A percentile compares a stretch with the other conserved stretches of the same genome.
Conservation (phyloP, 1,284 basidiomycete genomes). For the Pseudozyma pruni region DNA sequence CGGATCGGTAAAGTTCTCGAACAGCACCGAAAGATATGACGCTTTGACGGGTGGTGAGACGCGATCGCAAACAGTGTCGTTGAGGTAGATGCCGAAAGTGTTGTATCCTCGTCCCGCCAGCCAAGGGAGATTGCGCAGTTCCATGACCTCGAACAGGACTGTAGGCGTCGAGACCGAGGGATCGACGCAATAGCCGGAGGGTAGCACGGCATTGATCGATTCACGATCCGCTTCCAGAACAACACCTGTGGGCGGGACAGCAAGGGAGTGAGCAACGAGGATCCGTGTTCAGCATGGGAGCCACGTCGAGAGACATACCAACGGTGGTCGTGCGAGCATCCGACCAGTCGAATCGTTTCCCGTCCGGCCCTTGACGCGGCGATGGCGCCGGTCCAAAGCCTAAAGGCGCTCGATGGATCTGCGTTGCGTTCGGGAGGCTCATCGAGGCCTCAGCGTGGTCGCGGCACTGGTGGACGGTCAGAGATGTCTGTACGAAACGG, state of each 20-base stretch:
- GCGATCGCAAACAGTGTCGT: slow-evolving; percentile 44
- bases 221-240: slow-evolving; percentile 16
- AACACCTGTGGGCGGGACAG: no score
- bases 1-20: slow-evolving; percentile 59
- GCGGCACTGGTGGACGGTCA: no score
- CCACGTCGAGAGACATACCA: slow-evolving; percentile 16
- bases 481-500: no score
- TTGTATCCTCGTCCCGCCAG: slow-evolving; percentile 61
- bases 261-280: not conserved
- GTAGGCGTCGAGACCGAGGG: slow-evolving; percentile 12
- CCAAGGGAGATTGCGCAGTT: slow-evolving; percentile 61
- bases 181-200: slow-evolving; percentile 25
- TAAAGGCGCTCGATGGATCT: slow-evolving; percentile 41
- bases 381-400: slow-evolving; percentile 55
- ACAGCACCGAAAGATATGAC: slow-evolving; percentile 53
- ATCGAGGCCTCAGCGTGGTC: no score
- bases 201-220: slow-evolving; percentile 25
- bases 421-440: no score
- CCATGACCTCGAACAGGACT: slow-evolving; percentile 58
- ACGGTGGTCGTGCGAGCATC: slow-evolving; percentile 31
- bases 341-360: slow-evolving; percentile 34
- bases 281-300: no score
- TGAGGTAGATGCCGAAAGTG: slow-evolving; percentile 56
- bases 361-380: slow-evolving; percentile 47
- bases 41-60: slow-evolving; percentile 25